Conservation (phyloP, 2,329 filamentous ascomycete species). For the Arthroderma sp. region DNA sequence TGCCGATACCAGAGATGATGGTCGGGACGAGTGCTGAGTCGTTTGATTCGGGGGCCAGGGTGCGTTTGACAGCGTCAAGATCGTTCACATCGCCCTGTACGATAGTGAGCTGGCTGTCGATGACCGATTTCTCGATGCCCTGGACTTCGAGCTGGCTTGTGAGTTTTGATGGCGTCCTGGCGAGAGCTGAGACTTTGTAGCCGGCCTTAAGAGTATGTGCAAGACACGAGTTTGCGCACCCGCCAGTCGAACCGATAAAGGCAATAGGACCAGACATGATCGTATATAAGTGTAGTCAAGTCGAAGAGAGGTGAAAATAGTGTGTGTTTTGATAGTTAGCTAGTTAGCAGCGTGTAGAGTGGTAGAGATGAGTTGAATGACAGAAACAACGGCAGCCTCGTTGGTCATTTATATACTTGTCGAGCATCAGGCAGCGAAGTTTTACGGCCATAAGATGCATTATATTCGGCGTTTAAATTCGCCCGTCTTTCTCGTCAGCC, state of each 20-base stretch:
- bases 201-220: slow-evolving; percentile 32
- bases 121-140: slow-evolving; percentile 22
- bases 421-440: too few species aligned
- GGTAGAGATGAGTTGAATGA: too few species aligned
- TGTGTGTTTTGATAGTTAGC: too few species aligned
- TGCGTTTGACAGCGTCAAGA: slow-evolving; percentile 25
- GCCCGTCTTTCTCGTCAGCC: too few species aligned
- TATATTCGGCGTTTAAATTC: too few species aligned
- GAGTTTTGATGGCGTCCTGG: slow-evolving; percentile 39
- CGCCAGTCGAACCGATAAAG: slow-evolving; percentile 42
- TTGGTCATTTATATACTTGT: too few species aligned
- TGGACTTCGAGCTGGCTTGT: slow-evolving; percentile 28
- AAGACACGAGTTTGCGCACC: slow-evolving; percentile 33
- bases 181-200: slow-evolving; percentile 35
- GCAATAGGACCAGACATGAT: slow-evolving; percentile 19
- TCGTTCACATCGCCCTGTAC: slow-evolving; percentile 36
- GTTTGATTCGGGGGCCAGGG: slow-evolving; percentile 19
- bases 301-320: neutral
- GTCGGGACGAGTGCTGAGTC: slow-evolving; percentile 24
- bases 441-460: too few species aligned
- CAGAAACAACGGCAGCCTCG: too few species aligned
- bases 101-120: slow-evolving; percentile 33
- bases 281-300: neutral
- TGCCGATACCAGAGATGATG: slow-evolving; percentile 34
- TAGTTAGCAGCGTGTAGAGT: too few species aligned